phyloP scores from a whole-genome alignment of 306 rosid species.

The Vigna unguiculata region DNA sequence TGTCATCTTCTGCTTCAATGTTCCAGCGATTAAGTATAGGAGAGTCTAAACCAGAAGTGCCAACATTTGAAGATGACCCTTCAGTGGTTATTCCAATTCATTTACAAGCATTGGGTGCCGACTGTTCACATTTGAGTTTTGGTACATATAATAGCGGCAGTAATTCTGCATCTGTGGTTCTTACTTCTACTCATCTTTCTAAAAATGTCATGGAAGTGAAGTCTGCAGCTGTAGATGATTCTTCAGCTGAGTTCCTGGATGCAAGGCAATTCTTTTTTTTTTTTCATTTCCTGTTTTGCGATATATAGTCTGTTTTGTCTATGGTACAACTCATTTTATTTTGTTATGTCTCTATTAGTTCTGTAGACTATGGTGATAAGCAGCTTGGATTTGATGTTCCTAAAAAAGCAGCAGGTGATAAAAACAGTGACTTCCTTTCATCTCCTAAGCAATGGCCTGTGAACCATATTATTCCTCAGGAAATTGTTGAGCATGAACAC shows the following conservation, averaged over 20 bases:
- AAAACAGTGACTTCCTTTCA: constrained; percentile 44
- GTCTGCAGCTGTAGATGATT: constrained; percentile 49
- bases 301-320: constrained; percentile 24
- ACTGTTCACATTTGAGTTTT: constrained; percentile 78
- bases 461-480: constrained; percentile 47
- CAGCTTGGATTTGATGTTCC: constrained; percentile 44
- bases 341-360: constrained; percentile 46
- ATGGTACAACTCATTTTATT: constrained; percentile 34
- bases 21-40: constrained; percentile 52
- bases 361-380: constrained; percentile 42
- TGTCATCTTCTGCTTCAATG: constrained; percentile 53
- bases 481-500: constrained; percentile 49
- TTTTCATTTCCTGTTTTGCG: constrained; percentile 24
- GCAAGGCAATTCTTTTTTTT: constrained; percentile 53
- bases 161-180: constrained; percentile 48
- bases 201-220: constrained; percentile 55
- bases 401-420: constrained; percentile 46
- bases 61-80: constrained; percentile 39
- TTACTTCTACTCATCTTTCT: constrained; percentile 45
- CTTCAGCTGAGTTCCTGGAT: constrained; percentile 43
- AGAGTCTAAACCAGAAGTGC: constrained; percentile 42
- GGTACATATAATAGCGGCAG: constrained; percentile 62
- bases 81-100: constrained; percentile 67
- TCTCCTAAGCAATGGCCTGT: constrained; percentile 50
- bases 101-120: constrained; percentile 62